phyloP scores from a whole-genome alignment of 768 basidiomycete species.

The Amanita fuliginea region DNA sequence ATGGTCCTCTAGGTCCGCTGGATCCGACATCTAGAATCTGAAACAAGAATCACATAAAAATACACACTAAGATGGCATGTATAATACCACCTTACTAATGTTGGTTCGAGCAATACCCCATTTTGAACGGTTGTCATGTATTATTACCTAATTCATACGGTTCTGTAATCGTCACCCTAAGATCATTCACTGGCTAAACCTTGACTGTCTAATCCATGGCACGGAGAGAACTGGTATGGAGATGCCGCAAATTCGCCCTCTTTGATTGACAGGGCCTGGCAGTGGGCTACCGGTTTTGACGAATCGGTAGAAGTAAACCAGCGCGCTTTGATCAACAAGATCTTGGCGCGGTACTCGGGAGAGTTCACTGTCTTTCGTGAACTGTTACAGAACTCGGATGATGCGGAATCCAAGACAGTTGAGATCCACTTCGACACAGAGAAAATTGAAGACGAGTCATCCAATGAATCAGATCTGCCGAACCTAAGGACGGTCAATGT shows the following conservation, averaged over 20 bases:
- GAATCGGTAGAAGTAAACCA: constrained; percentile 90
- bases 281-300: constrained; percentile 56
- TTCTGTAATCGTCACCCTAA: not conserved
- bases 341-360: constrained; percentile 90
- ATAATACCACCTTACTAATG: constrained; percentile 4
- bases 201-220: constrained; percentile 6
- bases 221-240: constrained; percentile 18
- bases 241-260: not conserved
- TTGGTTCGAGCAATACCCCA: not conserved
- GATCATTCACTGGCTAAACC: not conserved
- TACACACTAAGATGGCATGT: not conserved
- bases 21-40: constrained; percentile 28
- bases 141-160: not conserved
- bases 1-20: constrained; percentile 49
- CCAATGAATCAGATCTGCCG: constrained; percentile 23
- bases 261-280: not conserved
- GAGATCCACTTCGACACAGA: constrained; percentile 77
- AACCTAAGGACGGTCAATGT: constrained; percentile 57
- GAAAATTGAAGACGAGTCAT: constrained; percentile 15
- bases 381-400: constrained; percentile 92
- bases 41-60: not conserved
- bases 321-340: constrained; percentile 93
- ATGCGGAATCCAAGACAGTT: constrained; percentile 65
- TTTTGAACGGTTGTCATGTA: not conserved
- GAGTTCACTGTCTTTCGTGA: constrained; percentile 84